Conservation (phyloP, 2,329 filamentous ascomycete species). For the Cordyceps javanica region DNA sequence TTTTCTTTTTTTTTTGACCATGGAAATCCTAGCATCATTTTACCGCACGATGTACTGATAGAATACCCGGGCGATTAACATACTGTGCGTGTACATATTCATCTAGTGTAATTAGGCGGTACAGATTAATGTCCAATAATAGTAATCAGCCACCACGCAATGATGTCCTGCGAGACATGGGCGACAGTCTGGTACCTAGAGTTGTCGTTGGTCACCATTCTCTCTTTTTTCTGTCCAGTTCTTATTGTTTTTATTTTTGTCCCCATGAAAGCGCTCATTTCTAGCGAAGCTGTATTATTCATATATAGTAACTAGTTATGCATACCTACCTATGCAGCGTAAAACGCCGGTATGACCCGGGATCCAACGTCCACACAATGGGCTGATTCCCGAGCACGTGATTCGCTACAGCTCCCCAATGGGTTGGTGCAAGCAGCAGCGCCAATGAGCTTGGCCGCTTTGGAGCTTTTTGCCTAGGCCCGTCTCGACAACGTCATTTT, state of each 20-base stretch:
- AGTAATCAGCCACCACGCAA: neutral
- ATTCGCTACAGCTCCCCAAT: slow-evolving; percentile 6
- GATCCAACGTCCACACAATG: neutral
- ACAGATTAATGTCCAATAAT: slow-evolving; percentile 11
- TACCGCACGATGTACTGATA: slow-evolving; percentile 11
- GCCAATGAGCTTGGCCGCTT: slow-evolving; percentile 1
- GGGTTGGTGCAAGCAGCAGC: neutral
- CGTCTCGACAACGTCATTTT: slow-evolving; percentile 10
- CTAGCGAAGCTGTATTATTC: too few relatives aligned
- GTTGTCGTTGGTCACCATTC: too few relatives aligned
- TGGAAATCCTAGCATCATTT: neutral
- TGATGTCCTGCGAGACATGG: neutral
- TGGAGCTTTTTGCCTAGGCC: neutral
- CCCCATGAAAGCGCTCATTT: too few relatives aligned
- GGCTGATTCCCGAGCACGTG: slow-evolving; percentile 11
- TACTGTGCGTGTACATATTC: neutral
- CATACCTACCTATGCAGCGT: neutral
- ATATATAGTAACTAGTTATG: neutral
- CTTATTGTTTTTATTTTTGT: neutral
- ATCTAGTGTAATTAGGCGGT: slow-evolving; percentile 10
- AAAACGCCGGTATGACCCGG: slow-evolving; percentile 5
- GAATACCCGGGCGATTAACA: slow-evolving; percentile 6
- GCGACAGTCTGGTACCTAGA: too few relatives aligned
- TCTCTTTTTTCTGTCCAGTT: neutral
- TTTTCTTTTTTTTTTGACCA: slow-evolving; percentile 8